Evolutionary conservation across 2,329 filamentous ascomycete genomes (phyloP).

Genomic region (Penicillium sumatraense): DNA sequence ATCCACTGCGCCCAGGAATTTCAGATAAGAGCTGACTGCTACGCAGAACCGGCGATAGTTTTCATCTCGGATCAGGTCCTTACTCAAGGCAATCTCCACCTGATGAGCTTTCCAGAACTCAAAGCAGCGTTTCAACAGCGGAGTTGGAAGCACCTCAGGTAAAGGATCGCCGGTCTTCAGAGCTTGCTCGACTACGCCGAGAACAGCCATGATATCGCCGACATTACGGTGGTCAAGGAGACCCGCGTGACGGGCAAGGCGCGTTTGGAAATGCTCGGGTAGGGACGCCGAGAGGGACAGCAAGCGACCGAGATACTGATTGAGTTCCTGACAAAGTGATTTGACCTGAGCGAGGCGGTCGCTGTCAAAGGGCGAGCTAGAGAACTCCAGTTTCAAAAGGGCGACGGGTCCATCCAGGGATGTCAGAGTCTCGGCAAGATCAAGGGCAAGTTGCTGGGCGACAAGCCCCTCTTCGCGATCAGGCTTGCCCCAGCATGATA

Average conservation of each 20-base stretch:
- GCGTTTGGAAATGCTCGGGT: constrained; percentile 46
- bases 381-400: constrained; percentile 45
- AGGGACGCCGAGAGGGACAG: constrained; percentile 39
- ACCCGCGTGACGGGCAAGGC: constrained; percentile 45
- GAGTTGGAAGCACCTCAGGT: constrained; percentile 54
- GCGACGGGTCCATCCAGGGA: constrained; percentile 40
- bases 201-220: constrained; percentile 57
- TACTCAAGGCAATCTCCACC: constrained; percentile 35
- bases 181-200: constrained; percentile 53
- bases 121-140: constrained; percentile 46
- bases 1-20: constrained; percentile 50
- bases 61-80: constrained; percentile 44
- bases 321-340: constrained; percentile 36
- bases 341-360: constrained; percentile 37
- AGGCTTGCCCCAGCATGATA: constrained; percentile 50
- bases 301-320: constrained; percentile 41
- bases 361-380: constrained; percentile 44
- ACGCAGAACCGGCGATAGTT: constrained; percentile 54
- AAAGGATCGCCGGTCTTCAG: constrained; percentile 54
- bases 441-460: constrained; percentile 36
- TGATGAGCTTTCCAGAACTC: constrained; percentile 30
- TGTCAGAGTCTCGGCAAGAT: constrained; percentile 37
- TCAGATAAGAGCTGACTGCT: constrained; percentile 50
- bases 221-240: constrained; percentile 51
- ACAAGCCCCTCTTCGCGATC: constrained; percentile 28